Percentiles rank a stretch among this genome's conserved stretches.
Evolutionary conservation across 2,329 filamentous ascomycete genomes (phyloP).

Genomic region (Gnomoniopsis smithogilvyi): DNA sequence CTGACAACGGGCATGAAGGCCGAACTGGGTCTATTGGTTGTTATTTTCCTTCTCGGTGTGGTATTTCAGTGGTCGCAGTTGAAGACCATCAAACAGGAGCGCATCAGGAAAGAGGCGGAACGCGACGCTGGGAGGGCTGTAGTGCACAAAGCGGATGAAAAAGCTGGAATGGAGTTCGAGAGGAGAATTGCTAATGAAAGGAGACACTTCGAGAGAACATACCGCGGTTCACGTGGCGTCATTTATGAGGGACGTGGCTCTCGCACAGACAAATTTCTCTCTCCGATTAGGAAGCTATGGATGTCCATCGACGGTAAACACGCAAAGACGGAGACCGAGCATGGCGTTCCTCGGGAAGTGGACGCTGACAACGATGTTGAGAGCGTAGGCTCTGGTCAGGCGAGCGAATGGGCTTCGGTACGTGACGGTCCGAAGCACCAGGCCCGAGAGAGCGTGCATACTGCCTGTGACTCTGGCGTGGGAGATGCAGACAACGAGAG

Average conservation of each 20-base stretch:
- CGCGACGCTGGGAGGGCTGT: slow-evolving; percentile 49
- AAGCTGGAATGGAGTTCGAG: slow-evolving; percentile 65
- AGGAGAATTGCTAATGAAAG: slow-evolving; percentile 59
- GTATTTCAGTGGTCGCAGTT: slow-evolving; percentile 84
- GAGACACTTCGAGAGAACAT: slow-evolving; percentile 72
- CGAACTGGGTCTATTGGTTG: slow-evolving; percentile 74
- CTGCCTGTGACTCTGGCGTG: slow-evolving; percentile 48
- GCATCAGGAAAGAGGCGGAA: slow-evolving; percentile 49
- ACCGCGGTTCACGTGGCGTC: slow-evolving; percentile 52
- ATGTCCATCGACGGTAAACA: slow-evolving; percentile 67
- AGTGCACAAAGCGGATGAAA: slow-evolving; percentile 64
- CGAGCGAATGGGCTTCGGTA: slow-evolving; percentile 69
- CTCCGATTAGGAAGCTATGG: slow-evolving; percentile 61
- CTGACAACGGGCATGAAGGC: slow-evolving; percentile 83
- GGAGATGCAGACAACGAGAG: slow-evolving; percentile 49
- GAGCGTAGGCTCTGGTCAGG: slow-evolving; percentile 57
- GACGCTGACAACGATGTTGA: slow-evolving; percentile 66
- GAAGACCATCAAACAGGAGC: slow-evolving; percentile 69
- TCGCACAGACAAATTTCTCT: background rate
- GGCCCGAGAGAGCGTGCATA: slow-evolving; percentile 30
- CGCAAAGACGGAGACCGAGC: slow-evolving; percentile 52
- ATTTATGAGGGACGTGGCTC: background rate
- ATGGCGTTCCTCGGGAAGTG: slow-evolving; percentile 67
- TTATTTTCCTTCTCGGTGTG: slow-evolving; percentile 72
- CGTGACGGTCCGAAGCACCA: slow-evolving; percentile 58